Evolutionary conservation across 2,329 filamentous ascomycete species (phyloP).

Genomic region (Monilinia polystroma): DNA sequence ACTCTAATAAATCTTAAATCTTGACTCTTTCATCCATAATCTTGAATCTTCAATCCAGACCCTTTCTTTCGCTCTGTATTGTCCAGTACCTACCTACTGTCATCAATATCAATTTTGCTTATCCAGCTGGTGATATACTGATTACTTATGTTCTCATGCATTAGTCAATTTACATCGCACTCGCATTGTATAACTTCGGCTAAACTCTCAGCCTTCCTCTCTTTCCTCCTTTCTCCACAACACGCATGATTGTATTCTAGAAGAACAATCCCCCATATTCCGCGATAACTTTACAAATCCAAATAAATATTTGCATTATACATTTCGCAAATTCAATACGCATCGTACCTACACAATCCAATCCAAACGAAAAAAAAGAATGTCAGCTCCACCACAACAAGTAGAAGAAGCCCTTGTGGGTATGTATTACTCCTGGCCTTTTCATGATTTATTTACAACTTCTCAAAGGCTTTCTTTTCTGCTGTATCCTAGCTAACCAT

Average conservation of each 20-base stretch:
- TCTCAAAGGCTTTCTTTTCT: background rate
- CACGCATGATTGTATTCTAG: conserved; percentile 14
- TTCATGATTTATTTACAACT: background rate
- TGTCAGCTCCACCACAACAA: conserved; percentile 38
- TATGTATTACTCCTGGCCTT: conserved; percentile 10
- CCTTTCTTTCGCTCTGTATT: no score
- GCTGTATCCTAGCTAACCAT: conserved; percentile 24
- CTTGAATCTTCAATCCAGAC: no score
- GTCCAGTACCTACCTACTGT: no score
- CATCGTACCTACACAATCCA: background rate
- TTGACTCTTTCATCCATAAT: no score
- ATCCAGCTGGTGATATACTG: no score
- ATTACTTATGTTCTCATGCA: no score
- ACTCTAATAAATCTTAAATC: no score
- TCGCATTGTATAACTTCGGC: conserved; percentile 19
- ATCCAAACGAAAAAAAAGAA: conserved; percentile 33
- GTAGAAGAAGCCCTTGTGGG: conserved; percentile 26
- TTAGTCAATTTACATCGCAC: background rate
- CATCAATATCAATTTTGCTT: no score
- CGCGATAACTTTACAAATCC: conserved; percentile 1
- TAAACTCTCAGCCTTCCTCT: conserved; percentile 24
- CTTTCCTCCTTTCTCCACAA: conserved; percentile 22
- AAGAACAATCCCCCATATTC: conserved; percentile 11
- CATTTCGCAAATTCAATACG: background rate
- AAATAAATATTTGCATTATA: background rate